Evolutionary conservation across 2,329 filamentous ascomycete species (phyloP), one percentile per base, ranked within the genome.

Genomic region (Aureobasidium zeae): DNA sequence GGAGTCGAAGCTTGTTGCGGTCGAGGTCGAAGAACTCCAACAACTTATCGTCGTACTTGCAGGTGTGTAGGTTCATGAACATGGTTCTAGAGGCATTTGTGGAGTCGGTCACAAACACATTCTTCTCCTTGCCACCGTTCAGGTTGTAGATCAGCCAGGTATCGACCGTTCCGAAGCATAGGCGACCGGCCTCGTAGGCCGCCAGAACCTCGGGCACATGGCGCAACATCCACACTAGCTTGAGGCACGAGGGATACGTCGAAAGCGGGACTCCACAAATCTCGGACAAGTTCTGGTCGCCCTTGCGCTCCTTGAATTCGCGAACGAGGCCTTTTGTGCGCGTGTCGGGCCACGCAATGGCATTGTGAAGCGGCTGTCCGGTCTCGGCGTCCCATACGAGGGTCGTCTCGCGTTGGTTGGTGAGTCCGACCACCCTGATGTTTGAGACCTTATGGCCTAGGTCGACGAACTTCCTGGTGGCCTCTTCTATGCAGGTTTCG

Each of bases 51-150:
- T 91, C 85, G 62, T 91, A 94, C 54, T 87, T 61, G 47, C 85
- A 71, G n/a, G 81, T 87, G 54, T 79, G 72, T 41, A 94, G 70
- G 65, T 93, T 86, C 79, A 91, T 86, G 63, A 94, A 89, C 85
- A 93, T 91, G 50, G 86, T 93, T 58, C 86, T 73, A 39, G 83
- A 88, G n/a, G 86, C 86, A 59, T 93, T 94, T 50, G 83, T 85
- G 44, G 81, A 78, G 62, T 94, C 86, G 0, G 86, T 91, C 49
- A 93, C 83, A 57, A 83, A 79, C 25, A 86, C 63, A 47, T 79
- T 73, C 37, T 72, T 75, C 38, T 77, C 71, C 22, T 71, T 70
- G 33, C 82, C 79, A 44, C 83, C 85, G 57, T 89, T 85, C 44
- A 93, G 72, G 53, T 79, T 77, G 65, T 84, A 93, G 39, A 93